These are phyloP conservation scores for Candida germanica DNA, from an alignment of 805 yeast species.

Conservation along the genomic window DNA sequence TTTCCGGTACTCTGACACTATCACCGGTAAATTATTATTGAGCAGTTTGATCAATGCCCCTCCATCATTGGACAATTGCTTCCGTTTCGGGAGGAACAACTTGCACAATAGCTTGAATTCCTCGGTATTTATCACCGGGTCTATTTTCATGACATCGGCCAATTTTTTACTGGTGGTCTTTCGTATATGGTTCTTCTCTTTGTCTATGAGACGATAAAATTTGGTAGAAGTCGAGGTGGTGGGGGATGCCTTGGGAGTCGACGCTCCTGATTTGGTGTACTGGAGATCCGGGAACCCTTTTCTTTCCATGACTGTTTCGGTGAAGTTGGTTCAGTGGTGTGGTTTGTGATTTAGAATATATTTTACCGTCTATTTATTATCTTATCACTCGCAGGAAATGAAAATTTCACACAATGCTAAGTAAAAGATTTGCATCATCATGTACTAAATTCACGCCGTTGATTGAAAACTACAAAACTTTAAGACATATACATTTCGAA, in stretches of 20 bases:
- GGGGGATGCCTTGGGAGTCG: conserved; percentile 14
- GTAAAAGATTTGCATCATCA: conserved; percentile 13
- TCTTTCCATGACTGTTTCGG: too few species aligned
- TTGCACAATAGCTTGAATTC: conserved; percentile 32
- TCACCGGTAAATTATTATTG: conserved; percentile 24
- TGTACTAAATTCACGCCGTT: conserved; percentile 31
- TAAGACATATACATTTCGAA: conserved; percentile 41
- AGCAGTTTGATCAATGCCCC: conserved; percentile 23
- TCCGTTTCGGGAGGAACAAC: conserved; percentile 33
- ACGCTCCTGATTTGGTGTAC: conserved; percentile 1
- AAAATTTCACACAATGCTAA: too few species aligned
- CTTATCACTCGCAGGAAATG: too few species aligned
- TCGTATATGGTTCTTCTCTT: conserved; percentile 4
- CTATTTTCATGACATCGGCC: background rate
- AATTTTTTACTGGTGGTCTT: background rate
- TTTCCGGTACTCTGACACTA: conserved; percentile 20
- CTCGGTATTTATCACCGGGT: conserved; percentile 19
- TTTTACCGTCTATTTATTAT: too few species aligned
- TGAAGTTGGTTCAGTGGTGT: too few species aligned
- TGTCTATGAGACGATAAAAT: conserved; percentile 11
- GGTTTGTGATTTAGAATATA: too few species aligned
- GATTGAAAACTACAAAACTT: conserved; percentile 29
- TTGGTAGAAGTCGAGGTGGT: conserved; percentile 15
- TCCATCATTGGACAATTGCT: conserved; percentile 18
- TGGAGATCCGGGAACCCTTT: background rate